These are phyloP conservation scores for Pichia insulana DNA, from an alignment of 805 yeast species.

Conservation along the genomic window DNA sequence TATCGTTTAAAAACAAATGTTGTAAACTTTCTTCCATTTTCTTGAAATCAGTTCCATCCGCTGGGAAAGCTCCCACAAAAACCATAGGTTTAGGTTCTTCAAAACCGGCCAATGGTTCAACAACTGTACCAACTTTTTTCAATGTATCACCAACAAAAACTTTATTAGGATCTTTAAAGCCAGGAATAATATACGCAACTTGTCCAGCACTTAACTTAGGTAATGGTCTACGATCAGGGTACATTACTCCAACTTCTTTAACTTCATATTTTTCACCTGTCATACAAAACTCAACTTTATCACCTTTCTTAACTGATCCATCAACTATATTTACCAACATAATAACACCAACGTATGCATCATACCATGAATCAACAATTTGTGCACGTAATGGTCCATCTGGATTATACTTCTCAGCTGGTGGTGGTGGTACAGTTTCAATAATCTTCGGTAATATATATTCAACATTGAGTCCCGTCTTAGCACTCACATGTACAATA, in stretches of 20 bases:
- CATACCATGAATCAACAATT: conserved; percentile 97
- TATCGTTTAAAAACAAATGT: conserved; percentile 81
- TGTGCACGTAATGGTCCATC: conserved; percentile 57
- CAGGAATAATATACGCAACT: conserved; percentile 90
- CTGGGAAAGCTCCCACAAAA: conserved; percentile 95
- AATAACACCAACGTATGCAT: conserved; percentile 84
- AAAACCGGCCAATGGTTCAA: conserved; percentile 84
- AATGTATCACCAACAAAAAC: conserved; percentile 91
- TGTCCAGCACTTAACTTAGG: conserved; percentile 74
- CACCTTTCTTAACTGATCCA: conserved; percentile 68
- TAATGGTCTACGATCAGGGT: conserved; percentile 73
- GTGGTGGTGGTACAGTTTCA: conserved; percentile 55
- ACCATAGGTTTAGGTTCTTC: conserved; percentile 98
- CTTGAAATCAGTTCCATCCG: conserved; percentile 86
- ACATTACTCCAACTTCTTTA: conserved; percentile 91
- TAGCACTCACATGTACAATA: conserved; percentile 82
- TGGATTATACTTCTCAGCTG: conserved; percentile 35
- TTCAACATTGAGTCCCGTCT: conserved; percentile 77
- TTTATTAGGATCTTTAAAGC: conserved; percentile 80
- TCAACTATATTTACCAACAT: conserved; percentile 78
- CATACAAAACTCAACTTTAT: conserved; percentile 68
- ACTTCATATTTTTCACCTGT: conserved; percentile 73
- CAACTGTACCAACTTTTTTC: conserved; percentile 47
- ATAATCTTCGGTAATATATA: conserved; percentile 74
- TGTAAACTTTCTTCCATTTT: conserved; percentile 83